Evolutionary conservation across 1,284 basidiomycete genomes (phyloP).

Genomic region (Grifola frondosa): DNA sequence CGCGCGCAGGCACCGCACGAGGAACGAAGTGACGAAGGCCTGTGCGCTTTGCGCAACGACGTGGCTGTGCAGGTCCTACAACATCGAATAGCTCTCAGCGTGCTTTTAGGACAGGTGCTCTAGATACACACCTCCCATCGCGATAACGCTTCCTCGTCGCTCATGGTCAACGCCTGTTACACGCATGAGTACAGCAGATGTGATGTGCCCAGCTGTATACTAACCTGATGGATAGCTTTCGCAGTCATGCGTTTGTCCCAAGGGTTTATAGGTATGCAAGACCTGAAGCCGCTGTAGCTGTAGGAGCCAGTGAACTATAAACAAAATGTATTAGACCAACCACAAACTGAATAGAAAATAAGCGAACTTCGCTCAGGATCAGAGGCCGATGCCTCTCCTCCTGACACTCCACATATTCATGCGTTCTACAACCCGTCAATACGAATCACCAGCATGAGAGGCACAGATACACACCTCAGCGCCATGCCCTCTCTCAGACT

Average conservation of each 20-base stretch:
- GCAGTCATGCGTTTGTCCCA: constrained; percentile 78
- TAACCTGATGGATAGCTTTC: constrained; percentile 64
- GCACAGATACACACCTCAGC: constrained; percentile 39
- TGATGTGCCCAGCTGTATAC: background rate
- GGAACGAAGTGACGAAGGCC: constrained; percentile 79
- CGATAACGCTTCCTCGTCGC: constrained; percentile 64
- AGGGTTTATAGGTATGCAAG: constrained; percentile 83
- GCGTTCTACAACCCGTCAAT: constrained; percentile 44
- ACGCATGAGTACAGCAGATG: constrained; percentile 6
- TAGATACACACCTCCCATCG: constrained; percentile 65
- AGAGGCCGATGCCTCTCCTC: constrained; percentile 68
- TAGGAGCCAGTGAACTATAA: constrained; percentile 82
- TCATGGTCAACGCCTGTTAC: constrained; percentile 69
- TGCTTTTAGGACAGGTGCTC: background rate
- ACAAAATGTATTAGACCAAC: background rate
- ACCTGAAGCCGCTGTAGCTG: constrained; percentile 81
- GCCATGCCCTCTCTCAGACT: constrained; percentile 89
- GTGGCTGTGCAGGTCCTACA: constrained; percentile 77
- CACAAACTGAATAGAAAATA: background rate
- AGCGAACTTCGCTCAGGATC: constrained; percentile 69
- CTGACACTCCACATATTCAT: constrained; percentile 86
- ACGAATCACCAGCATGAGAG: background rate
- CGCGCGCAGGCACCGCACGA: constrained; percentile 69
- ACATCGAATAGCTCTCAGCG: background rate
- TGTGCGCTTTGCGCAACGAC: constrained; percentile 89